Evolutionary conservation across 495 filamentous ascomycete species (phyloP), one percentile per base, ranked within the genome.

Genomic region (Sabuloglossum arenarium): DNA sequence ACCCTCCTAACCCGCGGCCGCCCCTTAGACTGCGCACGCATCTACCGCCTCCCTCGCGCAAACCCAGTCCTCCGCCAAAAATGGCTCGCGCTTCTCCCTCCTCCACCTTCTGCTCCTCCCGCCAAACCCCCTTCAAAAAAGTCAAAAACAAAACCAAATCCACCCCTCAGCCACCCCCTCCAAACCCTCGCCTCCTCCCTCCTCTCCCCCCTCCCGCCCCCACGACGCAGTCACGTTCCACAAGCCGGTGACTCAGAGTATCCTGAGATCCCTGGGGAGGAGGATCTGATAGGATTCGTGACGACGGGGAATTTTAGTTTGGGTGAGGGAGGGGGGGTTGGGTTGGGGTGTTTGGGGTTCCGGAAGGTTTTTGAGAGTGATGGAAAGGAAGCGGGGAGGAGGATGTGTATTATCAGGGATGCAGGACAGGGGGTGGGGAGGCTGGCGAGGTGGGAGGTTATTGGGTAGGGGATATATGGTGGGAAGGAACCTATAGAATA

Each of bases 241-340:
- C 34, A 39, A 39, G 45, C 45, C 1, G 70, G 68, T 5, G 63
- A 73, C 23, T 67, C 71, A 32, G 73, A 73, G 0, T 79, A 85
- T 57, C 78, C 85, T 0, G 63, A 76, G 0, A 78, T 85, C 5
- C 91, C 91, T 0, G 67, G 69, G 0, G 84, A 85, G 58, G 73
- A 76, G 14, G 86, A 95, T 63, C 70, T 96, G 29, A 84, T 98
- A 39, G 91, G 91, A 0, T 98, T 94, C 64, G 81, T 96, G 23
- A 95, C 88, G 24, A 84, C 81, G 1, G 91, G 90, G 1, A 82
- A 84, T 53, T 95, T 82, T 60, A 85, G 85, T 60, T 72, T 96
- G 3, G 79, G 78, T 6, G 78, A 88, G 57, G 91, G 90, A 1
- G 75, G 74, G 62, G 82, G 80, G 0, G 80, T 81, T 24, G 89